Conservation (phyloP, 139 green algal genomes). For the Bryopsis sp. region DNA sequence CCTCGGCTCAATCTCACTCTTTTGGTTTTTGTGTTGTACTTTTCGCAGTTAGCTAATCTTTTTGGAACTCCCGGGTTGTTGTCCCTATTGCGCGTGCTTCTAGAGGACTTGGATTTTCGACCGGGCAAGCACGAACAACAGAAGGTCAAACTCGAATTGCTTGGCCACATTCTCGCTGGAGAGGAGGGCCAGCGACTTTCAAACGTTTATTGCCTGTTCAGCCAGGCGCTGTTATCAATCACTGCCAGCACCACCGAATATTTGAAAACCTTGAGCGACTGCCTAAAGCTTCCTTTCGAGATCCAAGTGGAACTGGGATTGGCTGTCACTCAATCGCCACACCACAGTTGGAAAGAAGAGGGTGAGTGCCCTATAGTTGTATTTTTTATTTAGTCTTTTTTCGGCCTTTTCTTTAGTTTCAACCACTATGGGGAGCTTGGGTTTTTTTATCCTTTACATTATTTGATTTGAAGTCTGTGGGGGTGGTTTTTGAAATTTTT, state of each 20-base stretch:
- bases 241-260: not conserved
- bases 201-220: constrained; percentile 3
- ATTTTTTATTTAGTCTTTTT: not conserved
- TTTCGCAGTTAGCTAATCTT: not conserved
- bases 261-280: not conserved
- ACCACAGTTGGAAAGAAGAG: constrained; percentile 7
- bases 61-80: not conserved
- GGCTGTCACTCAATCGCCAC: constrained; percentile 1
- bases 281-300: not conserved
- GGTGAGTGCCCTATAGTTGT: not conserved
- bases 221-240: not conserved
- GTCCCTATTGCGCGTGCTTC: constrained; percentile 3
- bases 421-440: not conserved
- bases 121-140: not conserved
- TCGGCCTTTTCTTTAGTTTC: not conserved
- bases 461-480: not conserved
- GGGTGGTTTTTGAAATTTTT: not conserved
- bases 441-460: constrained; percentile 7
- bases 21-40: too few species aligned
- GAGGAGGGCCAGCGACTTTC: not conserved
- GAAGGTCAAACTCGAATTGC: not conserved
- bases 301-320: constrained; percentile 4
- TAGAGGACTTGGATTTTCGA: constrained; percentile 13
- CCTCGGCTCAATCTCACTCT: too few species aligned
- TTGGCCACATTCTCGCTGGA: not conserved